A percentile compares a stretch with the other conserved stretches of the same genome.
These are phyloP conservation scores for Phialophora chinensis DNA, from an alignment of 2,329 filamentous ascomycete species.

Conservation along the genomic window DNA sequence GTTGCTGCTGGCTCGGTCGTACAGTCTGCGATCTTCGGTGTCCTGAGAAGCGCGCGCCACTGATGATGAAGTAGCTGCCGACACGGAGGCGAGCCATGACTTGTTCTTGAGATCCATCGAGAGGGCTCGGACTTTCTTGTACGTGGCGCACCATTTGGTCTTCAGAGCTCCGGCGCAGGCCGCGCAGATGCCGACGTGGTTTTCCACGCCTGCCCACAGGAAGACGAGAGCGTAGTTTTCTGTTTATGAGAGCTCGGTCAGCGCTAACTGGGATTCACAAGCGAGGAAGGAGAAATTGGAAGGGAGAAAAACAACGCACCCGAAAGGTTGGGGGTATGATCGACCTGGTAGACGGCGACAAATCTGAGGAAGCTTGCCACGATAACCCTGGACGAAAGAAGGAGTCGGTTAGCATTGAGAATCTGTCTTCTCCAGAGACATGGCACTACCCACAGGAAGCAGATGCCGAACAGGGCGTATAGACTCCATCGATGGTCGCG, in stretches of 20 bases:
- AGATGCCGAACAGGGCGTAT: slow-evolving; percentile 31
- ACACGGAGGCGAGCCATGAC: slow-evolving; percentile 16
- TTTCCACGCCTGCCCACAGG: slow-evolving; percentile 33
- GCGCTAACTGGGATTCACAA: background rate
- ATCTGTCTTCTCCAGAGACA: background rate
- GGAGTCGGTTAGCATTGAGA: slow-evolving; percentile 1
- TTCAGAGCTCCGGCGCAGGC: slow-evolving; percentile 35
- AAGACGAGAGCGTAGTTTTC: slow-evolving; percentile 34
- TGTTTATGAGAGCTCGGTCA: slow-evolving; percentile 11
- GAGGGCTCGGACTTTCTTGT: slow-evolving; percentile 18
- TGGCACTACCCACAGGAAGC: slow-evolving; percentile 28
- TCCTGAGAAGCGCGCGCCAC: slow-evolving; percentile 11
- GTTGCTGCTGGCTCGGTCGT: slow-evolving; percentile 20
- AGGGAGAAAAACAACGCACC: slow-evolving; percentile 17
- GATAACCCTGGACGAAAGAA: slow-evolving; percentile 23
- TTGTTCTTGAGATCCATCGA: slow-evolving; percentile 26
- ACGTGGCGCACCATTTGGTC: slow-evolving; percentile 23
- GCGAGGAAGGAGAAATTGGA: background rate
- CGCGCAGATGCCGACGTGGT: slow-evolving; percentile 35
- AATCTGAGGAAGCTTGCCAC: slow-evolving; percentile 33
- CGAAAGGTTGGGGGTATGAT: slow-evolving; percentile 24
- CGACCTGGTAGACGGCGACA: slow-evolving; percentile 28
- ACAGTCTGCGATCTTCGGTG: slow-evolving; percentile 26
- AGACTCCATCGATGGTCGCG: slow-evolving; percentile 28
- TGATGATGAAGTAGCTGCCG: background rate